phyloP scores from a whole-genome alignment of 805 yeast genomes.

The Candida ponderosae region DNA sequence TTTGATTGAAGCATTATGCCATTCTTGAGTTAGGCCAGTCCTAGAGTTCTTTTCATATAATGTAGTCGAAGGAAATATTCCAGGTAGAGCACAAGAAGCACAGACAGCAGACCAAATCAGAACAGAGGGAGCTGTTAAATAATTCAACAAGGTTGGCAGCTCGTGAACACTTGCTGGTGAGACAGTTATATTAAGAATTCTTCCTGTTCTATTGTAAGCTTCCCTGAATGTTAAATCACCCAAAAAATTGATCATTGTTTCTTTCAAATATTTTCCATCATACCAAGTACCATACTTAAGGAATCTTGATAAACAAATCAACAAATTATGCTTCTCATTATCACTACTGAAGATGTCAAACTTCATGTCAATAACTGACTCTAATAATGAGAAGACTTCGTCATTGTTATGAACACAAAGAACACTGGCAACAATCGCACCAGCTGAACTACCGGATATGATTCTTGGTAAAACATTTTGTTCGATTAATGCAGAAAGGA shows the following conservation, averaged over 20 bases:
- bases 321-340: conserved; percentile 40
- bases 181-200: conserved; percentile 89
- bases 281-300: conserved; percentile 86
- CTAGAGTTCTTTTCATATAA: conserved; percentile 74
- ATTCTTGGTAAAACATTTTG: conserved; percentile 74
- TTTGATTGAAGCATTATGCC: conserved; percentile 72
- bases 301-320: conserved; percentile 47
- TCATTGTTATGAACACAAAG: conserved; percentile 73
- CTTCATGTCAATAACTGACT: conserved; percentile 32
- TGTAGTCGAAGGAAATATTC: conserved; percentile 80
- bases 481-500: conserved; percentile 69
- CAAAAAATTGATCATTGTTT: conserved; percentile 68
- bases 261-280: conserved; percentile 62
- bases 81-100: conserved; percentile 92
- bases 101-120: conserved; percentile 84
- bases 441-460: conserved; percentile 92
- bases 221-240: conserved; percentile 92
- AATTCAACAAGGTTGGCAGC: conserved; percentile 77
- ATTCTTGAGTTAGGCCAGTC: conserved; percentile 67
- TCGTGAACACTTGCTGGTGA: conserved; percentile 89
- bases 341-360: conserved; percentile 46
- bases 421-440: conserved; percentile 88
- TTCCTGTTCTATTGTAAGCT: conserved; percentile 89
- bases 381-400: conserved; percentile 54
- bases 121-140: conserved; percentile 75